Base-by-base conservation (phyloP, 2,329 filamentous ascomycete species). In the Amesomyces nigricolor region DNA sequence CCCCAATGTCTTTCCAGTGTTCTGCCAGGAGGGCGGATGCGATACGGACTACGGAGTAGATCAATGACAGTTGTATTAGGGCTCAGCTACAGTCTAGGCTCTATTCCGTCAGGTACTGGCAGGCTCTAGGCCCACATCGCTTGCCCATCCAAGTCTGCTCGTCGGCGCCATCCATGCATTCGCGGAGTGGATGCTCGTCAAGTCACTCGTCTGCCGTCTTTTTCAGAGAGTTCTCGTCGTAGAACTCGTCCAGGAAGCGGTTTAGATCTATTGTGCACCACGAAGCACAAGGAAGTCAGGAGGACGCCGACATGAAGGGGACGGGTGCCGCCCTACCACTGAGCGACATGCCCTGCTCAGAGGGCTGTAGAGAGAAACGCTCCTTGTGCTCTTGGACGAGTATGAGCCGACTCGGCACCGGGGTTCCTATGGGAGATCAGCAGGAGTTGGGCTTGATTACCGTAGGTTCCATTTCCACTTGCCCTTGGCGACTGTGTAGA, bases 401-500 rank as follows among this genome's bases (percentile, higher is more conserved):
- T 14, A 51, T 51, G n/a, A 51, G 16, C 10, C 22, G 48, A 13
- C 48, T 43, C 5, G 48, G 48, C 26, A 51, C 29, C 2, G 17
- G 39, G 16, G 39, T 51, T 44, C 39, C 39, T 44, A 26, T 26
- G 22, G 22, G 22, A 26, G 22, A 26, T 26, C 6, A 26, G 22
- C 22, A 26, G 1, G 22, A 26, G 22, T 26, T 26, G 22, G 22
- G 22, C 22, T 26, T 26, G 22, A 22, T 35, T 32, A 16, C 26
- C 8, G 26, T 7, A 19, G 19, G 19, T 13, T 3, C 4, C 22
- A 29, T 43, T 10, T 37, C 30, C 29, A 14, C 26, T 44, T 35
- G 30, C 48, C 48, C 37, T 51, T 51, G 14, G 48, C 10, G 30
- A 44, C 17, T 9, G 48, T 51, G 29, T 51, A 51, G 29, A 51